Conservation (phyloP, 2,329 filamentous ascomycete species). For the Calonectria montana region DNA sequence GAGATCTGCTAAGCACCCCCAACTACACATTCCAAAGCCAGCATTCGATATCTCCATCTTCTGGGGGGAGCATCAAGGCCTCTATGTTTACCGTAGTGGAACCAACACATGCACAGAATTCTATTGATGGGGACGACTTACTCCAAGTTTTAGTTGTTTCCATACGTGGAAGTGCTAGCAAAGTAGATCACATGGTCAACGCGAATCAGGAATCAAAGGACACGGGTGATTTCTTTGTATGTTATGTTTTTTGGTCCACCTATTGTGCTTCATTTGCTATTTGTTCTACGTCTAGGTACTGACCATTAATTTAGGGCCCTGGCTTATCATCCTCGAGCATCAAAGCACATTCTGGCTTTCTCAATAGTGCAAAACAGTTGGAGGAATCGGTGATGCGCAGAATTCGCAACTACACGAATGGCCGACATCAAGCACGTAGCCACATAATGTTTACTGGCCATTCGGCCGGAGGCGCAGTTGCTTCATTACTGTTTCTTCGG, state of each 20-base stretch:
- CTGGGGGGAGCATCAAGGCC: neutral
- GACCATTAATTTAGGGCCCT: neutral
- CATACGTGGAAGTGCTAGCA: neutral
- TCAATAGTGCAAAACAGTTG: neutral
- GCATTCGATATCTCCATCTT: neutral
- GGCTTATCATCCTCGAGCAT: neutral
- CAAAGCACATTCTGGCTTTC: neutral
- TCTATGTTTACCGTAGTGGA: neutral
- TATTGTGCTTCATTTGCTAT: rapidly evolving
- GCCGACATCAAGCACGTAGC: neutral
- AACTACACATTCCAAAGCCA: neutral
- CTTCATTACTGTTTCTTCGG: neutral
- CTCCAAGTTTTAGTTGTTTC: neutral
- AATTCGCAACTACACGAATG: neutral
- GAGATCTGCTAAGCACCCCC: neutral
- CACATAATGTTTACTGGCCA: neutral
- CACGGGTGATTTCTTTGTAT: neutral
- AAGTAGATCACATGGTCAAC: neutral
- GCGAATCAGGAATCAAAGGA: neutral
- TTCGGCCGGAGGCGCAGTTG: neutral
- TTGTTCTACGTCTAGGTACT: neutral
- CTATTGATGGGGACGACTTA: neutral
- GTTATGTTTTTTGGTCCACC: neutral
- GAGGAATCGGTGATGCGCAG: neutral
- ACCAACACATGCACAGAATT: neutral